Evolutionary conservation across 345 rosid genomes (phyloP), one percentile per base, ranked within the genome.

Genomic region (Firmiana major): DNA sequence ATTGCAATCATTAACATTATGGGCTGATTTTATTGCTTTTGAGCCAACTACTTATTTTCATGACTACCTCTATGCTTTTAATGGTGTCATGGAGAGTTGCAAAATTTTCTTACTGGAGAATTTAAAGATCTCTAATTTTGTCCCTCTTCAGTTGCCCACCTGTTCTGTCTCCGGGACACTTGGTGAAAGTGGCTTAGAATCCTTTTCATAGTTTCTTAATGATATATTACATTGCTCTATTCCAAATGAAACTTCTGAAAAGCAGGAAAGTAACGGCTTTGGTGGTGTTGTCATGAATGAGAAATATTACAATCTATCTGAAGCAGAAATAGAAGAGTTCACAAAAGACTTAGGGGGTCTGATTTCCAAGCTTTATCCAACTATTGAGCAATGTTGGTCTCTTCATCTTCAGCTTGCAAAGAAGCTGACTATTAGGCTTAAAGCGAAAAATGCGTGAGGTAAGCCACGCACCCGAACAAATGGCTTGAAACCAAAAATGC

Each of bases 31-130:
- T 79, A 68, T 91, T 80, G 43, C 76, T 38, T 87, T 83, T 87
- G 92, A 87, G 85, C 87, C 87, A 64, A 89, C 90, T 43, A 79
- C 90, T 73, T 83, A 85, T 68, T 87, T 88, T 78, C 89, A 87
- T 79, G 93, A 92, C 68, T 92, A 90, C 81, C 86, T 92, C 58
- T 82, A 84, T 82, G 90, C 97, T 75, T 92, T 88, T 78, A 90
- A 86, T 70, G 73, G 81, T 55, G 78, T 88, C 74, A 67, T 90
- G 81, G 92, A 86, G 34, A 87, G 84, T 78, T 92, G 94, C 84
- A 90, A 87, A 82, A 66, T 46, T 76, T 73, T 89, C 78, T 65
- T 92, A 75, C 72, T 83, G 75, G 88, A 84, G 72, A 80, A 76
- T 64, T 79, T 89, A 77, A 75, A 65, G 78, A 73, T 71, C 55